phyloP scores from a whole-genome alignment of 2,329 filamentous ascomycete species.

The Aspergillus neotritici region DNA sequence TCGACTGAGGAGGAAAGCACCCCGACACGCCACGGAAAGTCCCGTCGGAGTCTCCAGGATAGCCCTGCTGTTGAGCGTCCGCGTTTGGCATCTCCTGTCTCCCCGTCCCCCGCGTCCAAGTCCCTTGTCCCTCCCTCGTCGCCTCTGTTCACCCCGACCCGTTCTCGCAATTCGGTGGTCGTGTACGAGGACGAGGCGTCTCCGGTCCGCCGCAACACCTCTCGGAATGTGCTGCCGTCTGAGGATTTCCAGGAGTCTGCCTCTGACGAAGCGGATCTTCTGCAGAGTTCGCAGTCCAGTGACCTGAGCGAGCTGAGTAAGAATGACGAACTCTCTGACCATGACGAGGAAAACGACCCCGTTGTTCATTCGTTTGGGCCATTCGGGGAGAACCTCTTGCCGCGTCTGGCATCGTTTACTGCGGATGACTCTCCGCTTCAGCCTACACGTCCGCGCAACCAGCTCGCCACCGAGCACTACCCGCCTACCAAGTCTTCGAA shows the following conservation, averaged over 20 bases:
- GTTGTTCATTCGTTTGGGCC: constrained; percentile 88
- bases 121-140: constrained; percentile 39
- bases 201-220: constrained; percentile 45
- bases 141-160: constrained; percentile 40
- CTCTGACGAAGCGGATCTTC: constrained; percentile 23
- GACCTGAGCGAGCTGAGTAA: constrained; percentile 33
- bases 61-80: constrained; percentile 54
- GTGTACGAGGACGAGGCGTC: constrained; percentile 68
- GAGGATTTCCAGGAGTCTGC: constrained; percentile 31
- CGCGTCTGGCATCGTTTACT: constrained; percentile 71
- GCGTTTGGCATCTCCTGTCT: constrained; percentile 68
- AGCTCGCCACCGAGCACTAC: constrained; percentile 27
- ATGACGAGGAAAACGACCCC: constrained; percentile 91
- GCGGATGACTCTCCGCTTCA: constrained; percentile 59
- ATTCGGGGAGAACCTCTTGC: constrained; percentile 79
- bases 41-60: constrained; percentile 27
- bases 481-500: constrained; percentile 28
- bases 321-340: constrained; percentile 65
- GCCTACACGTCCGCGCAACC: constrained; percentile 28
- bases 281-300: constrained; percentile 30
- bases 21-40: constrained; percentile 30
- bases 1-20: constrained; percentile 54
- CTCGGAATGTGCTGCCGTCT: constrained; percentile 22
- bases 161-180: constrained; percentile 42
- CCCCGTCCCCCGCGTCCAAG: constrained; percentile 57